phyloP scores from a whole-genome alignment of 2,329 filamentous ascomycete genomes.

The Escovopsis sp. region DNA sequence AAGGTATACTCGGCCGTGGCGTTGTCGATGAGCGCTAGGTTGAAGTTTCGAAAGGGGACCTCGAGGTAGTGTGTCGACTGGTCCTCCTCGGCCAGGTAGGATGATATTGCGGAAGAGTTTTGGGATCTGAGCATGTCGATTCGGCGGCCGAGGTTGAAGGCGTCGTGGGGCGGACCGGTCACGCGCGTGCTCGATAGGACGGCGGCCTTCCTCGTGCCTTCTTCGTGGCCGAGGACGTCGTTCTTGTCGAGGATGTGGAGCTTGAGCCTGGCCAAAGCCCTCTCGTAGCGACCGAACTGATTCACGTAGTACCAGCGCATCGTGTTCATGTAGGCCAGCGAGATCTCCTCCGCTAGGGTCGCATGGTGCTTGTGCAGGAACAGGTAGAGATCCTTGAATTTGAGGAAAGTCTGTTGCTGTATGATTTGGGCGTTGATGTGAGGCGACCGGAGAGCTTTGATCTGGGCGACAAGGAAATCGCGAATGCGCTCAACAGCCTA shows the following conservation, averaged over 20 bases:
- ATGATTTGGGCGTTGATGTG: slow-evolving; percentile 97
- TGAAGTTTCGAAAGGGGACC: slow-evolving; percentile 84
- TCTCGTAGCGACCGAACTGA: slow-evolving; percentile 79
- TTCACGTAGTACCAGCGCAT: slow-evolving; percentile 98
- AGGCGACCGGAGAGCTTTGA: slow-evolving; percentile 84
- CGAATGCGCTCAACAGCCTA: slow-evolving; percentile 85
- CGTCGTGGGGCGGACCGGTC: slow-evolving; percentile 56
- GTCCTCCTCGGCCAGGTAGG: slow-evolving; percentile 85
- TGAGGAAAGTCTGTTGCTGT: slow-evolving; percentile 81
- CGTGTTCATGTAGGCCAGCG: slow-evolving; percentile 88
- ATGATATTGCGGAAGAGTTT: slow-evolving; percentile 64
- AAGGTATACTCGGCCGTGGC: slow-evolving; percentile 92
- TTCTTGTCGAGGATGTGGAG: slow-evolving; percentile 70
- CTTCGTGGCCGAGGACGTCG: slow-evolving; percentile 70
- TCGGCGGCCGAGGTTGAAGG: slow-evolving; percentile 77
- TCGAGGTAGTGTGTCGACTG: slow-evolving; percentile 76
- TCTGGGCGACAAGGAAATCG: slow-evolving; percentile 86
- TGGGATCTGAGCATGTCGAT: slow-evolving; percentile 65
- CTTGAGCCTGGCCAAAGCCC: slow-evolving; percentile 71
- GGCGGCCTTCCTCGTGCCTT: slow-evolving; percentile 48
- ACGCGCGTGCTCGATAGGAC: slow-evolving; percentile 33
- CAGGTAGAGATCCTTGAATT: slow-evolving; percentile 73
- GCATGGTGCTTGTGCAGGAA: slow-evolving; percentile 76
- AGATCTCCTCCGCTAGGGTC: slow-evolving; percentile 76
- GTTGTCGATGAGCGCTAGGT: slow-evolving; percentile 86